A percentile compares a stretch with the other conserved stretches of the same genome.
Evolutionary conservation across 2,329 filamentous ascomycete species (phyloP).

Genomic region (Paramyrothecium roridum): DNA sequence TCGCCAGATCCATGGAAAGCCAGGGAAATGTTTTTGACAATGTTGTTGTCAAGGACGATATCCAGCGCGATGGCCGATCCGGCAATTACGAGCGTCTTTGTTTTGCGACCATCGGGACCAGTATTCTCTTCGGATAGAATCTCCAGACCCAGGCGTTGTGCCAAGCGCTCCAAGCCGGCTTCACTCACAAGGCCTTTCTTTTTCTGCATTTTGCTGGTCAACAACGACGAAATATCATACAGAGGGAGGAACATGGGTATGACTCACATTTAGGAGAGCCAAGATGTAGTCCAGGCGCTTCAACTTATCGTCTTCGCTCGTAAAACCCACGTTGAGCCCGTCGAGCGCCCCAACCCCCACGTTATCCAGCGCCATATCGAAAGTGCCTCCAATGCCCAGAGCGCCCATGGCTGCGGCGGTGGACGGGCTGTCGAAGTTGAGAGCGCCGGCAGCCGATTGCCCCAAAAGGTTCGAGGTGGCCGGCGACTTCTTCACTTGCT

Average conservation of each 20-base stretch:
- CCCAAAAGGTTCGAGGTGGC: slow-evolving; percentile 49
- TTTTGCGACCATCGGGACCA: slow-evolving; percentile 43
- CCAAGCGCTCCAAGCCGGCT: slow-evolving; percentile 70
- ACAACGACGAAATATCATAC: not conserved
- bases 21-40: slow-evolving; percentile 61
- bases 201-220: slow-evolving; percentile 19
- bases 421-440: slow-evolving; percentile 63
- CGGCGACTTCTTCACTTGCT: slow-evolving; percentile 63
- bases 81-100: slow-evolving; percentile 57
- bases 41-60: slow-evolving; percentile 58
- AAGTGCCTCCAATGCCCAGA: slow-evolving; percentile 43
- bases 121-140: slow-evolving; percentile 55
- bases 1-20: slow-evolving; percentile 58
- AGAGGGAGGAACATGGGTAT: not conserved
- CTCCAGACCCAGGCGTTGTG: slow-evolving; percentile 64
- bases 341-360: slow-evolving; percentile 47
- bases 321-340: slow-evolving; percentile 32
- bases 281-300: slow-evolving; percentile 53
- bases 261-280: slow-evolving; percentile 44
- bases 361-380: slow-evolving; percentile 52
- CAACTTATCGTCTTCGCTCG: slow-evolving; percentile 51
- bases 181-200: slow-evolving; percentile 67
- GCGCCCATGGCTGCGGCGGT: slow-evolving; percentile 60
- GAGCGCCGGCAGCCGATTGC: slow-evolving; percentile 39
- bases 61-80: slow-evolving; percentile 60